These are phyloP conservation scores for Wickerhamomyces bovis DNA, from an alignment of 805 yeast species.

Conservation along the genomic window DNA sequence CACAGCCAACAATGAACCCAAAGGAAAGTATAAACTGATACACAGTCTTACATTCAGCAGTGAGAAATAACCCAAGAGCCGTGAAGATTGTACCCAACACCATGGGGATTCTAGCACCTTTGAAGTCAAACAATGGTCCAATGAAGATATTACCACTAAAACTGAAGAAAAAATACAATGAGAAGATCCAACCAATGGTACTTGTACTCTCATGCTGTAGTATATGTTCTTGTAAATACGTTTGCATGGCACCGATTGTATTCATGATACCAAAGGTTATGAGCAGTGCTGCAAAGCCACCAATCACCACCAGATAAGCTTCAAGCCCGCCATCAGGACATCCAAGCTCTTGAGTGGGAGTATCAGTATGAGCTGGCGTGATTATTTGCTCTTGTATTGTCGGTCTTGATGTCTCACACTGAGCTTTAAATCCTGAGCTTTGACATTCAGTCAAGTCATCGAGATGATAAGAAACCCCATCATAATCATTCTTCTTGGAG, in stretches of 20 bases:
- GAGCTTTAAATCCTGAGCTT: not conserved
- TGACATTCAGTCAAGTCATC: not conserved
- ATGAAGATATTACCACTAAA: constrained; percentile 29
- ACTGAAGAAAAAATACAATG: constrained; percentile 22
- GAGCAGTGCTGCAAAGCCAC: constrained; percentile 48
- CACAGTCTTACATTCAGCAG: constrained; percentile 42
- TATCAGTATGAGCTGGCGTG: not conserved
- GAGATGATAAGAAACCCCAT: not conserved
- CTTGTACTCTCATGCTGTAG: constrained; percentile 39
- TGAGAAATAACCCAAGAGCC: constrained; percentile 44
- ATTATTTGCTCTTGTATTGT: not conserved
- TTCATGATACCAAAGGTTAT: constrained; percentile 62
- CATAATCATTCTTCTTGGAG: not conserved
- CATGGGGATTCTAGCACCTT: constrained; percentile 45
- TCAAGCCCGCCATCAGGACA: constrained; percentile 37
- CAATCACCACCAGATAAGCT: constrained; percentile 29
- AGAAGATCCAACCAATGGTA: constrained; percentile 65
- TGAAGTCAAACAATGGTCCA: constrained; percentile 52
- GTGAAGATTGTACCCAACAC: constrained; percentile 38
- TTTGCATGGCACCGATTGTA: constrained; percentile 60
- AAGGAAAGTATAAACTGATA: constrained; percentile 57
- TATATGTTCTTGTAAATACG: constrained; percentile 51
- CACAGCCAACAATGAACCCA: constrained; percentile 48
- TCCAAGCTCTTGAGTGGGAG: not conserved
- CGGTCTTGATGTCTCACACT: not conserved